Percentiles rank a stretch among this genome's conserved stretches.
Conservation (phyloP, 139 green algal species). For the Chlamydomonas sphaeroides region DNA sequence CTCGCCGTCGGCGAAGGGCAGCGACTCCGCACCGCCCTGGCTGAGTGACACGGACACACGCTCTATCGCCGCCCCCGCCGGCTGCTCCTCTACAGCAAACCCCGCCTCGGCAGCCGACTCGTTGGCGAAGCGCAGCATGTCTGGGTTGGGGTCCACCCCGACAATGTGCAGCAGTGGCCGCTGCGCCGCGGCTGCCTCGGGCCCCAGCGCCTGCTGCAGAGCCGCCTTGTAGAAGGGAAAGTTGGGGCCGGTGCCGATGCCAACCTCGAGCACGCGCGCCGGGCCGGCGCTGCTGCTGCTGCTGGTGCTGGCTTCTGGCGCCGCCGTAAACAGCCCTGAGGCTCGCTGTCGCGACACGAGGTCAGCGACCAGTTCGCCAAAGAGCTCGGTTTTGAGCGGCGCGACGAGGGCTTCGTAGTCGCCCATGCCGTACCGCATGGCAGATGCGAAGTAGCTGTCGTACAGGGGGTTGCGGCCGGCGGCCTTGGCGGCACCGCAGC, state of each 20-base stretch:
- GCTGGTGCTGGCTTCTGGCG: not conserved
- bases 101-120: not conserved
- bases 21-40: not conserved
- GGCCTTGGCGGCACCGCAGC: not conserved
- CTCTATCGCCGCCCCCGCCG: not conserved
- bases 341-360: too few species aligned
- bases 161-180: constrained; percentile 36
- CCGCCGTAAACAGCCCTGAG: too few species aligned
- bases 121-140: constrained; percentile 61
- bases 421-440: constrained; percentile 22
- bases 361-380: not conserved
- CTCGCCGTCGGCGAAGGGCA: constrained; percentile 60
- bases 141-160: constrained; percentile 74
- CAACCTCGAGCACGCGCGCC: constrained; percentile 65
- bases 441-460: constrained; percentile 32
- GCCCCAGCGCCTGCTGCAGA: not conserved
- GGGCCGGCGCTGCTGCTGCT: not conserved
- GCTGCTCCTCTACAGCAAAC: not conserved
- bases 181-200: not conserved
- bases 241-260: constrained; percentile 72
- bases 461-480: constrained; percentile 23
- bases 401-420: constrained; percentile 24
- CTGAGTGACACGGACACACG: too few species aligned
- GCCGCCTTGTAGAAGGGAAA: constrained; percentile 52
- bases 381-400: constrained; percentile 18